Percentiles rank a stretch among this genome's conserved stretches.
phyloP scores from a whole-genome alignment of 2,329 filamentous ascomycete genomes.

The Mycosphaerella sp. region DNA sequence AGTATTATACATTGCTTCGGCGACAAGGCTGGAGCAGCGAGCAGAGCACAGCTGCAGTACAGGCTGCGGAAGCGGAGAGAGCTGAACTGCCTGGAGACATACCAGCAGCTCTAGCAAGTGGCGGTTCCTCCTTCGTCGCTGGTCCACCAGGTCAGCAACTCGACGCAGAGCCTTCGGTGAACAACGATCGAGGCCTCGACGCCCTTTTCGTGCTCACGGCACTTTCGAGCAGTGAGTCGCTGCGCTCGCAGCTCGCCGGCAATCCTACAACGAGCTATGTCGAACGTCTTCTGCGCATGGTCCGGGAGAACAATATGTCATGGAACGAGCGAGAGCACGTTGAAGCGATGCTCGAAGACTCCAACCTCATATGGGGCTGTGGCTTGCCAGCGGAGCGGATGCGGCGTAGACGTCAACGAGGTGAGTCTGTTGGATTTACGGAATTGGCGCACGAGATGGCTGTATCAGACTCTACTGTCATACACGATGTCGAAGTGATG shows the following conservation, averaged over 20 bases:
- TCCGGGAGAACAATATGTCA: slow-evolving; percentile 10
- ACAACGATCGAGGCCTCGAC: slow-evolving; percentile 20
- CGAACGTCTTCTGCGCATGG: slow-evolving; percentile 3
- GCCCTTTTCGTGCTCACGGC: slow-evolving; percentile 17
- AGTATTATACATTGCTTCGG: slow-evolving; percentile 29
- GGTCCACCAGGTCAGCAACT: slow-evolving; percentile 18
- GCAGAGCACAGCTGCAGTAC: background rate
- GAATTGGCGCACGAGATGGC: slow-evolving; percentile 14
- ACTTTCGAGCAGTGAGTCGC: slow-evolving; percentile 3
- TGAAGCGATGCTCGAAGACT: slow-evolving; percentile 7
- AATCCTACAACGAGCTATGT: slow-evolving; percentile 1
- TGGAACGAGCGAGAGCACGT: slow-evolving; percentile 10
- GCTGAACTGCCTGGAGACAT: slow-evolving; percentile 1
- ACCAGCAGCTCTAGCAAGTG: background rate
- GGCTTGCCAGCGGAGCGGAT: slow-evolving; percentile 20
- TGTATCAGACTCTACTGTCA: slow-evolving; percentile 6
- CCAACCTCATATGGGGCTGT: slow-evolving; percentile 14
- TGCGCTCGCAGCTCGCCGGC: slow-evolving; percentile 4
- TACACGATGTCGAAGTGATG: slow-evolving; percentile 29
- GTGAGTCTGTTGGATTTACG: slow-evolving; percentile 15
- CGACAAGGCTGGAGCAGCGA: slow-evolving; percentile 24
- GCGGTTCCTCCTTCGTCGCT: background rate
- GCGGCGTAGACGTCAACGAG: slow-evolving; percentile 14
- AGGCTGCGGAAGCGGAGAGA: background rate
- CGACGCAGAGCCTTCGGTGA: slow-evolving; percentile 13